Percentiles rank a stretch among this genome's conserved stretches.
Evolutionary conservation across 768 basidiomycete species (phyloP).

Genomic region (Fomitopsis serialis): DNA sequence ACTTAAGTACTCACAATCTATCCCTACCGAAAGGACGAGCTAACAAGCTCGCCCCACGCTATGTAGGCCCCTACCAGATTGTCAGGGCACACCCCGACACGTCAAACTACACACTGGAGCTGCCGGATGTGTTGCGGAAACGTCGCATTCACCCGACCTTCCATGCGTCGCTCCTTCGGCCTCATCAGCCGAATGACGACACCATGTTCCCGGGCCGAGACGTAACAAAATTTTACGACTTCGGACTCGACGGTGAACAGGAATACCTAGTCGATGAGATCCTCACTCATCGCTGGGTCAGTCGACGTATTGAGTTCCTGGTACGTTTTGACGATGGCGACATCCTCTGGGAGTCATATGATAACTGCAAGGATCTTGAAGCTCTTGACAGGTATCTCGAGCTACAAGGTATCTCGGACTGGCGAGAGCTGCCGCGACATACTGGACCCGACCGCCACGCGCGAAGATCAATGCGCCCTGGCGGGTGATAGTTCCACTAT

Average conservation of each 20-base stretch:
- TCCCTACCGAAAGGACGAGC: conserved; percentile 27
- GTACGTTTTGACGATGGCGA: too few species aligned
- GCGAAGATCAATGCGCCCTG: too few species aligned
- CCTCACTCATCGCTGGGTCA: conserved; percentile 14
- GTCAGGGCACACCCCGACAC: conserved; percentile 10
- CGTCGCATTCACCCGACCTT: conserved; percentile 30
- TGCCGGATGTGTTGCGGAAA: conserved; percentile 21
- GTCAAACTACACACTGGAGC: conserved; percentile 25
- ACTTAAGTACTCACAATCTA: conserved; percentile 33
- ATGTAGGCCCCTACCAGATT: too few species aligned
- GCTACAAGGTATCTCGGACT: too few species aligned
- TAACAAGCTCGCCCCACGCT: too few species aligned
- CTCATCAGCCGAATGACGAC: conserved; percentile 27
- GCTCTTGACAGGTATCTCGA: too few species aligned
- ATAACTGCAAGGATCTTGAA: too few species aligned
- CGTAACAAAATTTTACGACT: conserved; percentile 29
- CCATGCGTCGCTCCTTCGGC: conserved; percentile 27
- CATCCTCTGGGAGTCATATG: too few species aligned
- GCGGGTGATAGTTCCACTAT: too few species aligned
- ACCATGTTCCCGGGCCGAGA: conserved; percentile 29
- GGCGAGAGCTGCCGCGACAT: too few species aligned
- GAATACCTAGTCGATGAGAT: conserved; percentile 37
- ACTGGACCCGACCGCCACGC: too few species aligned
- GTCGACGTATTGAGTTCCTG: too few species aligned
- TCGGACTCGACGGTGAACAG: conserved; percentile 24